Percentiles rank a stretch among this genome's conserved stretches.
phyloP scores from a whole-genome alignment of 805 yeast species.

The Starmerella bacillaris region DNA sequence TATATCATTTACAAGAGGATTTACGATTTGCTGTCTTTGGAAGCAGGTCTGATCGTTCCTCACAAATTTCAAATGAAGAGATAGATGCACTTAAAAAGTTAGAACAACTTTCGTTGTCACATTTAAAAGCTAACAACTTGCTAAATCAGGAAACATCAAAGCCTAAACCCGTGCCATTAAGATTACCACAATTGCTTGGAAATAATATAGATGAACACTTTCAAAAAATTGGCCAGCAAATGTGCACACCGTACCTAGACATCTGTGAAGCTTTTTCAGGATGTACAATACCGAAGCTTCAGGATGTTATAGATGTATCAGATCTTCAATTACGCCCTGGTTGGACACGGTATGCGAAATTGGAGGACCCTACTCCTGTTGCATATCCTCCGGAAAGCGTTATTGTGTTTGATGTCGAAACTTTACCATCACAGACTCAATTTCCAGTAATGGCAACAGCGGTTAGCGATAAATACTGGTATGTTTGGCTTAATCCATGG shows the following conservation, averaged over 20 bases:
- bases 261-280: constrained; percentile 22
- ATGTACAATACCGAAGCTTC: too few species aligned
- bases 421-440: constrained; percentile 51
- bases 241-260: constrained; percentile 41
- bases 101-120: constrained; percentile 8
- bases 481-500: constrained; percentile 85
- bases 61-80: too few species aligned
- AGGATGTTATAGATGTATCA: constrained; percentile 25
- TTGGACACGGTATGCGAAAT: constrained; percentile 54
- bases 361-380: constrained; percentile 35
- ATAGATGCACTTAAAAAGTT: constrained; percentile 1
- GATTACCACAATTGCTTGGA: constrained; percentile 62
- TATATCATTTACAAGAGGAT: constrained; percentile 17
- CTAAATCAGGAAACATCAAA: constrained; percentile 12
- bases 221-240: constrained; percentile 38
- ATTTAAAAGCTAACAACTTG: constrained; percentile 8
- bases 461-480: constrained; percentile 64
- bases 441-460: constrained; percentile 75
- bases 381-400: constrained; percentile 52
- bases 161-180: constrained; percentile 8
- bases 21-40: too few species aligned
- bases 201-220: constrained; percentile 67
- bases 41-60: too few species aligned
- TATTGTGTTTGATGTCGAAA: constrained; percentile 80
- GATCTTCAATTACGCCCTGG: constrained; percentile 50